These are phyloP conservation scores for slime mould (Dictyostelium discoideum) DNA, from an alignment of 78 protist genomes.

Conservation along the genomic window DNA sequence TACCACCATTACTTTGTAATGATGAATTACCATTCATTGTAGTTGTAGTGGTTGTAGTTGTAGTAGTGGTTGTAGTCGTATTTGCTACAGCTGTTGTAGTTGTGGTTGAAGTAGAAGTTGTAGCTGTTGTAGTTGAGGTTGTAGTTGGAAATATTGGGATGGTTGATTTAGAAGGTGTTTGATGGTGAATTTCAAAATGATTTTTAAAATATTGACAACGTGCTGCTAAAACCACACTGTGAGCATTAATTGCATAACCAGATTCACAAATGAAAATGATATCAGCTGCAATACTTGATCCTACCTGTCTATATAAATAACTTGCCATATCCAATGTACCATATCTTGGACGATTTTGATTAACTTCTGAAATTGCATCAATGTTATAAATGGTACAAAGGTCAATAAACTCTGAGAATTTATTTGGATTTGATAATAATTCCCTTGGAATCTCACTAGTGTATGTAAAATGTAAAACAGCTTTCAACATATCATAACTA, in stretches of 20 bases:
- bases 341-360: background rate
- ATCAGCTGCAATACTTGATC: conserved; percentile 15
- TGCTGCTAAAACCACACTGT: conserved; percentile 37
- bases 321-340: conserved; percentile 63
- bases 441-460: conserved; percentile 69
- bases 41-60: background rate
- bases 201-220: conserved; percentile 39
- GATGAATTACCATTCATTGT: background rate
- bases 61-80: background rate
- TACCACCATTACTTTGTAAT: background rate
- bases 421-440: background rate
- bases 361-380: conserved; percentile 36
- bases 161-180: conserved; percentile 14
- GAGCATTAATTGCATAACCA: conserved; percentile 33
- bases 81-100: background rate
- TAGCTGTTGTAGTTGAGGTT: background rate
- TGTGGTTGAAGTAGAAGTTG: background rate
- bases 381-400: conserved; percentile 37
- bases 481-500: conserved; percentile 28
- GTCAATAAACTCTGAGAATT: conserved; percentile 49
- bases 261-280: conserved; percentile 30
- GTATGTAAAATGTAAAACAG: conserved; percentile 22
- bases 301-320: conserved; percentile 48
- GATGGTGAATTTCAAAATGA: conserved; percentile 24
- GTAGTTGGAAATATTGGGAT: conserved; percentile 23